phyloP scores from a whole-genome alignment of 2,329 filamentous ascomycete species.

The Clonostachys rhizophaga region DNA sequence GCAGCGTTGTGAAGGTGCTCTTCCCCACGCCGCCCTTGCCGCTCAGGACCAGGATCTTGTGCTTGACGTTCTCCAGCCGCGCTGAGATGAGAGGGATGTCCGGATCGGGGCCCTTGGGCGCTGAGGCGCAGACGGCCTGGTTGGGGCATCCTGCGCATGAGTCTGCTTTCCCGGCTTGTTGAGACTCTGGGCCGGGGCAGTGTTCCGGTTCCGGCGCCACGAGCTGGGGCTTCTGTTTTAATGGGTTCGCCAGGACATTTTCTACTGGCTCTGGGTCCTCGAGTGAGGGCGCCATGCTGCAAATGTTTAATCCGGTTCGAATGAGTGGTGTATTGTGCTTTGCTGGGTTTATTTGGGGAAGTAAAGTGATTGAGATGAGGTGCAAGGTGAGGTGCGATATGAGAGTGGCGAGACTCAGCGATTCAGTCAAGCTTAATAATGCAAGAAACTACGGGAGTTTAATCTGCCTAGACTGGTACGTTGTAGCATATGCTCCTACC shows the following conservation, averaged over 20 bases:
- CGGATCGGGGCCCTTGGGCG: slow-evolving; percentile 91
- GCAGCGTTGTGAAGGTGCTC: slow-evolving; percentile 84
- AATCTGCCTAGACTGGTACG: no score
- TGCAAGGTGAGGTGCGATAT: neutral
- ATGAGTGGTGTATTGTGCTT: no score
- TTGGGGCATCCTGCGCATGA: slow-evolving; percentile 95
- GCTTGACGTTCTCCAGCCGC: slow-evolving; percentile 74
- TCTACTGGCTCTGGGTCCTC: slow-evolving; percentile 64
- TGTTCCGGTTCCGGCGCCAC: slow-evolving; percentile 96
- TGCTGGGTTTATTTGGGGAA: neutral
- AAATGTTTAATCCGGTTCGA: neutral
- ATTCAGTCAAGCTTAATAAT: slow-evolving; percentile 5
- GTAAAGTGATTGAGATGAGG: neutral
- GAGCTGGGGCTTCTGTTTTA: slow-evolving; percentile 76
- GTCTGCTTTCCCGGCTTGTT: slow-evolving; percentile 66
- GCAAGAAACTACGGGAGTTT: neutral
- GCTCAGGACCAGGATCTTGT: slow-evolving; percentile 89
- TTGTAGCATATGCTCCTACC: no score
- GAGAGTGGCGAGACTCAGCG: slow-evolving; percentile 1
- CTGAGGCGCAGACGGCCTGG: slow-evolving; percentile 89
- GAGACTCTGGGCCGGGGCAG: slow-evolving; percentile 85
- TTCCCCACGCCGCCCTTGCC: slow-evolving; percentile 98
- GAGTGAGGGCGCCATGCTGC: slow-evolving; percentile 72
- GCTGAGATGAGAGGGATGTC: slow-evolving; percentile 86
- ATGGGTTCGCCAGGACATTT: slow-evolving; percentile 69